phyloP scores from a whole-genome alignment of 192 early-diverging fungal species.

The Coemansia sp. region DNA sequence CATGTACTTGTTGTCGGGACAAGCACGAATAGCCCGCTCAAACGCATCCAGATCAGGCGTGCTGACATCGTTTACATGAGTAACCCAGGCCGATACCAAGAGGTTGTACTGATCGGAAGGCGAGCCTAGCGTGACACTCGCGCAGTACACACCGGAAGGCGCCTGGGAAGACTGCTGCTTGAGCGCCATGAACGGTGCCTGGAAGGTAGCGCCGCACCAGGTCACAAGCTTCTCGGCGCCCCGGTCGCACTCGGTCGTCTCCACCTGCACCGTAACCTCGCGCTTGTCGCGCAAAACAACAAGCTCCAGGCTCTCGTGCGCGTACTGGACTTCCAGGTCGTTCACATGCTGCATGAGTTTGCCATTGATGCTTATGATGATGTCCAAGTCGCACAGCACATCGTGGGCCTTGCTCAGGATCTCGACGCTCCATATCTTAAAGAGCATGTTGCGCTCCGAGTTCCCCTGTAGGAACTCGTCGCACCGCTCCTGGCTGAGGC shows the following conservation, averaged over 20 bases:
- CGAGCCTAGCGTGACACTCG: constrained; percentile 56
- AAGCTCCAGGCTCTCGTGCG: constrained; percentile 48
- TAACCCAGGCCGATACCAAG: constrained; percentile 59
- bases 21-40: constrained; percentile 51
- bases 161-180: constrained; percentile 61
- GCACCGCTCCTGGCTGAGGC: constrained; percentile 56
- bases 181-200: constrained; percentile 65
- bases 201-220: constrained; percentile 81
- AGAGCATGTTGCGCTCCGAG: constrained; percentile 52
- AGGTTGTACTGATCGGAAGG: constrained; percentile 58
- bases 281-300: constrained; percentile 66
- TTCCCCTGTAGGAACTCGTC: constrained; percentile 51
- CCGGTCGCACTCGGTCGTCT: constrained; percentile 54
- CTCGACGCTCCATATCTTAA: constrained; percentile 57
- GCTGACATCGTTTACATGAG: constrained; percentile 57
- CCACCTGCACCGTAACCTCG: constrained; percentile 59
- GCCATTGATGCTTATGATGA: constrained; percentile 64
- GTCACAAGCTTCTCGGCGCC: constrained; percentile 63
- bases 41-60: constrained; percentile 60
- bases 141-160: constrained; percentile 61
- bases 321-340: constrained; percentile 56
- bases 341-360: constrained; percentile 56
- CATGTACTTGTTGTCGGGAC: constrained; percentile 49
- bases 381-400: constrained; percentile 59
- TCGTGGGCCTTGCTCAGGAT: constrained; percentile 48